Evolutionary conservation across 805 yeast genomes (phyloP), one percentile per base, ranked within the genome.

Genomic region (Candida krabiensis): DNA sequence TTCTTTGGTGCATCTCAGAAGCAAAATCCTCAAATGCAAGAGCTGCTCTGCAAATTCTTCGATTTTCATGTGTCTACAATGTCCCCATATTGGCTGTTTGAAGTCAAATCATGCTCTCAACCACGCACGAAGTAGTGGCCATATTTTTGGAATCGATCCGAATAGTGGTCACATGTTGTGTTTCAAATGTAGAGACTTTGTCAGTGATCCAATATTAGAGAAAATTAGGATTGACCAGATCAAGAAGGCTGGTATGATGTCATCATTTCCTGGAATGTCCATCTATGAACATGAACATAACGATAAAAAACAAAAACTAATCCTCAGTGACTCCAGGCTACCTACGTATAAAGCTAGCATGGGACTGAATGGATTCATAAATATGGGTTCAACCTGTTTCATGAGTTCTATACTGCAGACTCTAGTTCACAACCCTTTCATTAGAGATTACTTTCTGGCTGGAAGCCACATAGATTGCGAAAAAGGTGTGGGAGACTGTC

Each of bases 351-450:
- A 73, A 36, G 83, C 90, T 1, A 69, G 78, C 5, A 74, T 80
- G n/a, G 98, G 97, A 0, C 66, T 93, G 15, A 75, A 85, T 36
- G 99, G 99, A 3, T 77, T 93, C 50, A 81, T 88, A 35, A 91
- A 91, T 60, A 79, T 91, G 81, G 99, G 99, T 0, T 86, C 99
- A 0, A 93, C 99, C 0, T 93, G 99, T 66, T 93, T 88, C 66
- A 91, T 93, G 87, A 86, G 96, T 50, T 84, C 91, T 25, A 79
- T 90, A n/a, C 63, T 93, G 28, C 99, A 93, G 65, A 79, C 95
- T 0, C 64, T 91, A 35, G 69, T 93, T 29, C 99, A 93, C 60
- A 93, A 93, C 56, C 98, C 99, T 5, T 71, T 87, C 41, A 75
- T 93, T 29, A 75, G 91, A 41, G 77, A 80, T 52, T 83, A 82